These are phyloP conservation scores for Solanum sparsipilum DNA, from an alignment of 257 asterid species.

Conservation along the genomic window DNA sequence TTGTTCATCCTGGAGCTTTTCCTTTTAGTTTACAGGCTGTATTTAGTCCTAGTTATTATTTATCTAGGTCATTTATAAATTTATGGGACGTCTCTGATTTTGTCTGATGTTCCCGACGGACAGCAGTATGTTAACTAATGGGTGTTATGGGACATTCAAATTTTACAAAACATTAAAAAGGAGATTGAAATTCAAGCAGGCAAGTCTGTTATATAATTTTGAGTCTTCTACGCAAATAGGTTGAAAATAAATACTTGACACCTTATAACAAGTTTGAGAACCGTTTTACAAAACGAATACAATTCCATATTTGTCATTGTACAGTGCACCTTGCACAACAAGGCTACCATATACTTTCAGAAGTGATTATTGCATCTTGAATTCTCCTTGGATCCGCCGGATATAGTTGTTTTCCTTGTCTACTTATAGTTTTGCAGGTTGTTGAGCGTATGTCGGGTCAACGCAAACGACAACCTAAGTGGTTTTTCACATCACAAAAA, in stretches of 20 bases:
- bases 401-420: background rate
- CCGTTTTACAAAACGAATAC: background rate
- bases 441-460: conserved; percentile 52
- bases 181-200: background rate
- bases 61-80: background rate
- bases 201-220: background rate
- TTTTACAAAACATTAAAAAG: background rate
- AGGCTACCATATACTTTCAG: background rate
- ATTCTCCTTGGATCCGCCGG: background rate
- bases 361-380: background rate
- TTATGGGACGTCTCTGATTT: background rate
- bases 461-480: conserved; percentile 80
- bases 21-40: background rate
- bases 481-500: background rate
- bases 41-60: background rate
- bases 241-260: background rate
- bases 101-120: background rate
- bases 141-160: background rate
- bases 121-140: background rate
- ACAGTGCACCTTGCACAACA: background rate
- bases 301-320: background rate
- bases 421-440: conserved; percentile 28
- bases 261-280: background rate
- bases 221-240: background rate
- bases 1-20: background rate